These are phyloP conservation scores for Sphaerostilbella broomeana DNA, from an alignment of 2,329 filamentous ascomycete genomes.

Conservation along the genomic window DNA sequence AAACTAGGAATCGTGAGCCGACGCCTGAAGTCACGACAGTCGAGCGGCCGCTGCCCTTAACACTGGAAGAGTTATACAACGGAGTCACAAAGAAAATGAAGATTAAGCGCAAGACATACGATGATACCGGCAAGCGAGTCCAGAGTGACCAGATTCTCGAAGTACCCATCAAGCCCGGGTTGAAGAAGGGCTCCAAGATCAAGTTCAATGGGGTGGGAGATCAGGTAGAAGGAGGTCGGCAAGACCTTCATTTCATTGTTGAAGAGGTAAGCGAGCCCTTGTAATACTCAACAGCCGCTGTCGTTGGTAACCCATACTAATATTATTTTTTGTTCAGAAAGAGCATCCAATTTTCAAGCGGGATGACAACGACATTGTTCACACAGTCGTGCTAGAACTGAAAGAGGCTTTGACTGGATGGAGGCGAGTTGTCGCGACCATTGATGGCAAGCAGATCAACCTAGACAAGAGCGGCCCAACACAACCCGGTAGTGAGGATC, in stretches of 20 bases:
- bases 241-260: slow-evolving; percentile 92
- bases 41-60: slow-evolving; percentile 73
- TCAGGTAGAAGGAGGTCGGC: slow-evolving; percentile 90
- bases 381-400: slow-evolving; percentile 72
- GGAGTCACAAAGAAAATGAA: slow-evolving; percentile 95
- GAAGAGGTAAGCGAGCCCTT: slow-evolving; percentile 63
- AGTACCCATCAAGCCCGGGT: slow-evolving; percentile 88
- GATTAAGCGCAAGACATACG: slow-evolving; percentile 94
- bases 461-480: slow-evolving; percentile 80
- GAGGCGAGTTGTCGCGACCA: slow-evolving; percentile 85
- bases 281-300: too few relatives aligned
- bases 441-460: slow-evolving; percentile 79
- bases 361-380: slow-evolving; percentile 79
- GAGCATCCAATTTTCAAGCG: slow-evolving; percentile 76
- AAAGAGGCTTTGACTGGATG: slow-evolving; percentile 95
- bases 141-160: slow-evolving; percentile 86
- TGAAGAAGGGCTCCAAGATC: slow-evolving; percentile 97
- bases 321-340: slow-evolving; percentile 53
- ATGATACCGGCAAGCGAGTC: slow-evolving; percentile 75
- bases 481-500: slow-evolving; percentile 72
- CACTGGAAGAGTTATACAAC: slow-evolving; percentile 80
- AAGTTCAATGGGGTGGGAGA: slow-evolving; percentile 98
- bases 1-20: slow-evolving; percentile 24
- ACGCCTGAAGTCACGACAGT: slow-evolving; percentile 87
- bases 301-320: not conserved